Evolutionary conservation across 2,329 filamentous ascomycete genomes (phyloP).

Genomic region (Pseudogymnoascus sp.): DNA sequence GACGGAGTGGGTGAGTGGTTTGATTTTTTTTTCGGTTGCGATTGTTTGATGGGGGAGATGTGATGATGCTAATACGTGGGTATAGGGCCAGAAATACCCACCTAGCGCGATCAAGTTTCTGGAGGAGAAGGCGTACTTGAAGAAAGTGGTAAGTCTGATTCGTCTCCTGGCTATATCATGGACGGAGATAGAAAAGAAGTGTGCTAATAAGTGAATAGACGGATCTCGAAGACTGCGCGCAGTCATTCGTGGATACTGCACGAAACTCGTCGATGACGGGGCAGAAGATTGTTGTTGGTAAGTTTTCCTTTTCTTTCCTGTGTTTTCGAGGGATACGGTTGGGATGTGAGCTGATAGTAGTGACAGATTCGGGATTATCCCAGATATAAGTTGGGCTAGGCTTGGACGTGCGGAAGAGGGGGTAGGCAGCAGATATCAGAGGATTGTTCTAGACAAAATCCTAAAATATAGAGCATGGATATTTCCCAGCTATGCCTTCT

Average conservation of each 20-base stretch:
- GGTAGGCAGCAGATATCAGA: background rate
- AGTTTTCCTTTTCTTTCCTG: slow-evolving; percentile 5
- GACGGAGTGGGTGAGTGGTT: slow-evolving; percentile 51
- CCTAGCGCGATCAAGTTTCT: slow-evolving; percentile 42
- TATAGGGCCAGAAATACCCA: slow-evolving; percentile 44
- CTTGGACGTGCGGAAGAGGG: background rate
- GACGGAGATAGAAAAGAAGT: background rate
- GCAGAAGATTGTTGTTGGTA: slow-evolving; percentile 28
- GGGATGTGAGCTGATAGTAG: background rate
- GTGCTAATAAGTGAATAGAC: slow-evolving; percentile 29
- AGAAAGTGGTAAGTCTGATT: slow-evolving; percentile 41
- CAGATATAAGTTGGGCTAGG: background rate
- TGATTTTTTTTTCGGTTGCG: slow-evolving; percentile 16
- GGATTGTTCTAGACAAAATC: background rate
- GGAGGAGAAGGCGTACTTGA: slow-evolving; percentile 44
- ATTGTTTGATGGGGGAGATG: background rate
- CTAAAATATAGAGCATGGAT: background rate
- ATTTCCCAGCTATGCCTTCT: background rate
- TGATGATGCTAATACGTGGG: background rate
- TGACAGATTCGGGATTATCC: background rate
- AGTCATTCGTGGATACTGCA: slow-evolving; percentile 47
- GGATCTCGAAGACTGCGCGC: slow-evolving; percentile 45
- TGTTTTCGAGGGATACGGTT: too few relatives aligned
- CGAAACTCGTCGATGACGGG: slow-evolving; percentile 36
- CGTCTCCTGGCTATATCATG: too few relatives aligned